Evolutionary conservation across 139 green algal species (phyloP), one percentile per base, ranked within the genome.

Genomic region (Haematococcus lacustris): DNA sequence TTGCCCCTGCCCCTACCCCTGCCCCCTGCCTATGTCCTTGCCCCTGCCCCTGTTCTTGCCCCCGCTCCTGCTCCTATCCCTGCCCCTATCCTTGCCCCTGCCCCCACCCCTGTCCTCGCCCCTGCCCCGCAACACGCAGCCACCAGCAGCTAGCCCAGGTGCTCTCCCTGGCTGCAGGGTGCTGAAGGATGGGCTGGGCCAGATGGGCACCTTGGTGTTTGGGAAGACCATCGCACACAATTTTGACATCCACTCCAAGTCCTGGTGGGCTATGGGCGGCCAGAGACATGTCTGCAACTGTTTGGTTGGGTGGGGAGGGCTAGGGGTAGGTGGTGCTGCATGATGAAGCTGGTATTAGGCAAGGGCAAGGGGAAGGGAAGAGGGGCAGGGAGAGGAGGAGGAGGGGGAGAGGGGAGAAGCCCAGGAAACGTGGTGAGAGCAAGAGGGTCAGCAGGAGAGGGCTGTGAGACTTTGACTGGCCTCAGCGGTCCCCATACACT

Each of bases 151-250:
- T n/a, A n/a, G n/a, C n/a, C n/a, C n/a, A n/a, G n/a, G n/a, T n/a
- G n/a, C n/a, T n/a, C n/a, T n/a, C n/a, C n/a, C n/a, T n/a, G n/a
- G n/a, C n/a, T n/a, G 3, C 60, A 66, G 60, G 74, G 60, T 80
- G 33, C 66, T 69, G 66, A 91, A 93, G 73, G 88, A 93, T 62
- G 88, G 88, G 1, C 68, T 93, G 51, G 88, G 88, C 17, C 87
- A 92, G 78, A 41, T 91, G 69, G 82, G 82, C 40, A 93, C 88
- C 23, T 71, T 93, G 51, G 40, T 92, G 63, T 90, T 93, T 76
- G 86, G 79, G 41, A 88, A 92, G 57, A 64, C 85, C 43, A 86
- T 93, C 37, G 86, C 86, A 2, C 83, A 90, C 80, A 85, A 88
- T 70, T 93, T 93, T 71, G 88, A 93, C 70, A 80, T 91, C 50